A percentile compares a stretch with the other conserved stretches of the same genome.
Conservation (phyloP, 306 rosid genomes). For the Clitoria ternatea region DNA sequence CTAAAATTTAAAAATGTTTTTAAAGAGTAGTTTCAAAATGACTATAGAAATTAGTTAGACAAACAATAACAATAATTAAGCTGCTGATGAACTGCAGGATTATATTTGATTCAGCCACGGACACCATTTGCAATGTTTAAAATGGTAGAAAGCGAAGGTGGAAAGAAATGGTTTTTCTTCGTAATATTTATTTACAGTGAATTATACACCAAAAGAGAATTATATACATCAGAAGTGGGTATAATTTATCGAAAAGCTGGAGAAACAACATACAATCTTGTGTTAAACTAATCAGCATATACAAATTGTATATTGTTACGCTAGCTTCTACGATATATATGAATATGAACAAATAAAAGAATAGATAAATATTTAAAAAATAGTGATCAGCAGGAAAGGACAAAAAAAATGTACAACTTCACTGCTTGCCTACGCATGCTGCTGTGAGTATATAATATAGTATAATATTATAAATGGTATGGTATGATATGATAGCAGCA, state of each 20-base stretch:
- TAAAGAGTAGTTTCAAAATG: too few species aligned
- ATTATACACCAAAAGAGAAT: neutral
- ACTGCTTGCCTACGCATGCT: conserved; percentile 2
- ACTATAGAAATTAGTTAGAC: too few species aligned
- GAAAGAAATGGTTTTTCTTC: neutral
- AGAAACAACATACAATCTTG: neutral
- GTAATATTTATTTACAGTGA: conserved; percentile 14
- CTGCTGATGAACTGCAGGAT: too few species aligned
- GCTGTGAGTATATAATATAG: too few species aligned
- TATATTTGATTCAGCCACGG: too few species aligned
- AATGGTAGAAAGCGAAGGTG: too few species aligned
- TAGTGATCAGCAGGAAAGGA: neutral
- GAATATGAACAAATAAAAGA: neutral
- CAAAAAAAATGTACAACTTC: conserved; percentile 11
- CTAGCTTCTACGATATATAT: neutral
- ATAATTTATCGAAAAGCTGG: neutral
- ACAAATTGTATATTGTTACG: neutral
- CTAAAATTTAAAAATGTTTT: too few species aligned
- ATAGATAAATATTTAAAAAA: too few species aligned
- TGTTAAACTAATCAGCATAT: neutral
- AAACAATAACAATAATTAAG: too few species aligned
- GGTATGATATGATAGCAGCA: too few species aligned
- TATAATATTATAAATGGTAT: too few species aligned
- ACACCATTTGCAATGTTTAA: too few species aligned
- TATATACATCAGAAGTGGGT: neutral